phyloP scores from a whole-genome alignment of 345 rosid genomes.

The Chamaenerion angustifolium region DNA sequence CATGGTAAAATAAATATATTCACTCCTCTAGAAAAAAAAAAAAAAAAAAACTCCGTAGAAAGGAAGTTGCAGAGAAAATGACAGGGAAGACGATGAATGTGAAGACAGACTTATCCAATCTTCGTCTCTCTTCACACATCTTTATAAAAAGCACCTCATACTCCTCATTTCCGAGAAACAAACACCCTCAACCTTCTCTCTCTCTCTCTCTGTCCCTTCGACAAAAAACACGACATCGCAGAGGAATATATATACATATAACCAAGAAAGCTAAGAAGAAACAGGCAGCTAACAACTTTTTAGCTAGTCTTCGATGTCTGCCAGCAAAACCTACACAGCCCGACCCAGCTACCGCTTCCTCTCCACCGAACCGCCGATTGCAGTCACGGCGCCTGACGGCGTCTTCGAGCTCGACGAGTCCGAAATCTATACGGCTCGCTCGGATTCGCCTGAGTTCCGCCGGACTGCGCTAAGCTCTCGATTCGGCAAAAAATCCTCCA shows the following conservation, averaged over 20 bases:
- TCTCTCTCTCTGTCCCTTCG: not conserved
- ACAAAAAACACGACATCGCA: not conserved
- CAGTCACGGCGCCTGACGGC: slow-evolving; percentile 4
- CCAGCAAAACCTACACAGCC: slow-evolving; percentile 51
- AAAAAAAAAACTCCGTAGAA: too few relatives aligned
- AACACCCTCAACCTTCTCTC: too few relatives aligned
- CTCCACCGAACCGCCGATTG: slow-evolving; percentile 27
- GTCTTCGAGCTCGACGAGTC: slow-evolving; percentile 84
- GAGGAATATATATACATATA: too few relatives aligned
- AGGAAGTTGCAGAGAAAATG: slow-evolving; percentile 5
- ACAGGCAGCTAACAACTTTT: not conserved
- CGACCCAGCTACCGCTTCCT: slow-evolving; percentile 56
- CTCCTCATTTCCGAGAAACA: not conserved
- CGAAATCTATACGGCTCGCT: slow-evolving; percentile 41
- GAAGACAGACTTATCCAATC: slow-evolving; percentile 7
- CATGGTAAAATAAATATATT: too few relatives aligned
- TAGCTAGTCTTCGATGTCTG: slow-evolving; percentile 34
- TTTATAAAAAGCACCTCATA: slow-evolving; percentile 6
- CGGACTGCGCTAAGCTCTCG: slow-evolving; percentile 21
- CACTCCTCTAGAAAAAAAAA: too few relatives aligned
- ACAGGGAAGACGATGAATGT: not conserved
- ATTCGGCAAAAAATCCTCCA: slow-evolving; percentile 15
- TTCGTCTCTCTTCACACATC: not conserved
- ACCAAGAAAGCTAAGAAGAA: too few relatives aligned
- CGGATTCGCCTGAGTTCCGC: slow-evolving; percentile 49